Percentiles rank a stretch among this genome's conserved stretches.
phyloP scores from a whole-genome alignment of 768 basidiomycete species.

The Boletus fagicola region DNA sequence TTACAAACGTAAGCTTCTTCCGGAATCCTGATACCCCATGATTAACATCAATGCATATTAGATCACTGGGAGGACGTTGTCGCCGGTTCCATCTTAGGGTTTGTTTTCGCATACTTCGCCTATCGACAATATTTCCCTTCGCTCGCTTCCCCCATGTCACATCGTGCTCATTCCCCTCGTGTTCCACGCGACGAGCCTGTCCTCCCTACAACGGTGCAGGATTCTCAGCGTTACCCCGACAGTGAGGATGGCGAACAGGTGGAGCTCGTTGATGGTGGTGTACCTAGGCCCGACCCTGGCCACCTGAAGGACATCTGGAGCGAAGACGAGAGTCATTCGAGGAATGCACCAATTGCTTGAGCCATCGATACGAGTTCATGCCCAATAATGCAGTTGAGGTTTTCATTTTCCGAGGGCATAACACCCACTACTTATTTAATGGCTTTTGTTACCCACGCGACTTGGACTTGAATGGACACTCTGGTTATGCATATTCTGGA shows the following conservation, averaged over 20 bases:
- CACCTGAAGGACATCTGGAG: conserved; percentile 28
- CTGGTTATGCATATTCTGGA: neutral
- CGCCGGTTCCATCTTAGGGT: conserved; percentile 74
- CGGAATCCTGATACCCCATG: conserved; percentile 8
- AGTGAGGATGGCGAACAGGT: conserved; percentile 23
- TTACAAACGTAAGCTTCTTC: conserved; percentile 58
- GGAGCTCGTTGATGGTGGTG: conserved; percentile 24
- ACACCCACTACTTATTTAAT: neutral
- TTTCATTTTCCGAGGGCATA: neutral
- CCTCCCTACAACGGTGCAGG: conserved; percentile 41
- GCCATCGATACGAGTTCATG: neutral
- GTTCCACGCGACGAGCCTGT: conserved; percentile 43
- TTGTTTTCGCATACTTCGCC: conserved; percentile 64
- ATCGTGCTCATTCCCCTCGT: conserved; percentile 73
- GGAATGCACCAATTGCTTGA: conserved; percentile 24
- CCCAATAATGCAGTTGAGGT: neutral
- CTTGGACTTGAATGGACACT: neutral
- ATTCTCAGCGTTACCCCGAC: conserved; percentile 14
- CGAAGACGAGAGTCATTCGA: conserved; percentile 26
- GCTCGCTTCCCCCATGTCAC: conserved; percentile 58
- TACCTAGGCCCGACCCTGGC: conserved; percentile 10
- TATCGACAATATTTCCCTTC: conserved; percentile 85
- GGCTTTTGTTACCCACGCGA: neutral
- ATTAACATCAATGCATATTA: conserved; percentile 27
- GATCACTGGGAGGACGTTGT: conserved; percentile 94